Conservation (phyloP, 257 asterid species). For the Solanum neorickii region DNA sequence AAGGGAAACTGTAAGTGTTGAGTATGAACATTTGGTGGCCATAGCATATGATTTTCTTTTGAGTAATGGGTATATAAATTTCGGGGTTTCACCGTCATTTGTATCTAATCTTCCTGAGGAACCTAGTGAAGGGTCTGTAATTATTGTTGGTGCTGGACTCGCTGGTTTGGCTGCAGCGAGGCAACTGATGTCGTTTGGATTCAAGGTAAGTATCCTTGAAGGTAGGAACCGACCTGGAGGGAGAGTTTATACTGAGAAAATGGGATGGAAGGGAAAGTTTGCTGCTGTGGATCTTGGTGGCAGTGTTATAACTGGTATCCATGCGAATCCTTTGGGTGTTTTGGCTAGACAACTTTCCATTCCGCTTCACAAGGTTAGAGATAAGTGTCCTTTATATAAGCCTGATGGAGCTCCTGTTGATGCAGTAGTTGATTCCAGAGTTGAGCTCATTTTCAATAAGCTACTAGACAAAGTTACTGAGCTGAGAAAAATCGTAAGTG, state of each 20-base stretch:
- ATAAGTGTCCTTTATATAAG: conserved; percentile 60
- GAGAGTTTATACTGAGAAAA: conserved; percentile 71
- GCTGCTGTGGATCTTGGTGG: conserved; percentile 80
- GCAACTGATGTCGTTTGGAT: conserved; percentile 67
- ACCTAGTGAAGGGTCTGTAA: conserved; percentile 36
- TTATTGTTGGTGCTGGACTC: conserved; percentile 75
- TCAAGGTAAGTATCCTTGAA: conserved; percentile 59
- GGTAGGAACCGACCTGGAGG: conserved; percentile 84
- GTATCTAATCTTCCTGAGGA: conserved; percentile 33
- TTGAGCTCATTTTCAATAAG: conserved; percentile 64
- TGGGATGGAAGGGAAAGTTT: conserved; percentile 36
- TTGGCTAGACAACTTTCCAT: conserved; percentile 61
- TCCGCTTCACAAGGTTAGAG: conserved; percentile 75
- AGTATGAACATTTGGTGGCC: conserved; percentile 42
- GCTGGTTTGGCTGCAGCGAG: conserved; percentile 76
- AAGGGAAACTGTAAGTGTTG: conserved; percentile 63
- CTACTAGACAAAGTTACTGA: conserved; percentile 54
- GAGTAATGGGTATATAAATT: conserved; percentile 57
- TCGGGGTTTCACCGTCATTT: conserved; percentile 49
- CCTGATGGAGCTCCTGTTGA: conserved; percentile 58
- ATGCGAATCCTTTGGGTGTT: conserved; percentile 79
- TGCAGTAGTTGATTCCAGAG: conserved; percentile 35
- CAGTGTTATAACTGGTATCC: conserved; percentile 74
- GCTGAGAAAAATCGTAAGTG: conserved; percentile 42
- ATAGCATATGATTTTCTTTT: conserved; percentile 65